Percentiles rank a stretch among this genome's conserved stretches.
Evolutionary conservation across 2,329 filamentous ascomycete genomes (phyloP).

Genomic region (Stenocarpella maydis): DNA sequence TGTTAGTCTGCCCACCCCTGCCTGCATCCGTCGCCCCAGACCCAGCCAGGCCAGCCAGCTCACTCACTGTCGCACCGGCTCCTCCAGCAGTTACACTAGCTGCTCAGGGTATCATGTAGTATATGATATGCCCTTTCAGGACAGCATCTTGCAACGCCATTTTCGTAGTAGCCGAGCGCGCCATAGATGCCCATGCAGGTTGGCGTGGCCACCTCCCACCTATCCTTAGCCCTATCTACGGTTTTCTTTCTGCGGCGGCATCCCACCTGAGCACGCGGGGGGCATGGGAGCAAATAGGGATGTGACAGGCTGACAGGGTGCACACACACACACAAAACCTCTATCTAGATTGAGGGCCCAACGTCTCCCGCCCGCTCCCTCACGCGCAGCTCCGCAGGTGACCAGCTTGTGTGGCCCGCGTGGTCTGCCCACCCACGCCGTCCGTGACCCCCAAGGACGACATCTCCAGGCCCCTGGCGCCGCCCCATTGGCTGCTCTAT

Average conservation of each 20-base stretch:
- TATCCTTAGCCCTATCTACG: conserved; percentile 8
- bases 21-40: conserved; percentile 1
- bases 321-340: too few species aligned
- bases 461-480: background rate
- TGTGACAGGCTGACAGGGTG: background rate
- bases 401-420: conserved; percentile 24
- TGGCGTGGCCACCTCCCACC: conserved; percentile 3
- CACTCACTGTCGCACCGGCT: background rate
- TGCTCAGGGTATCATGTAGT: too few species aligned
- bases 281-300: background rate
- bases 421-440: conserved; percentile 19
- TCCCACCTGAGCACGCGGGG: background rate
- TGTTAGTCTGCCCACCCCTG: conserved; percentile 6
- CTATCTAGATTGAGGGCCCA: background rate
- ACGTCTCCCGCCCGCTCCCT: background rate
- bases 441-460: conserved; percentile 29
- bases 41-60: background rate
- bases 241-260: background rate
- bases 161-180: conserved; percentile 3
- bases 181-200: conserved; percentile 1
- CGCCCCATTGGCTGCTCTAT: background rate
- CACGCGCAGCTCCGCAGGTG: conserved; percentile 27
- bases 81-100: background rate
- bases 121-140: too few species aligned
- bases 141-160: background rate